A percentile compares a stretch with the other conserved stretches of the same genome.
phyloP scores from a whole-genome alignment of 139 green algal species.

The Auxenochlorella pyrenoidosa region DNA sequence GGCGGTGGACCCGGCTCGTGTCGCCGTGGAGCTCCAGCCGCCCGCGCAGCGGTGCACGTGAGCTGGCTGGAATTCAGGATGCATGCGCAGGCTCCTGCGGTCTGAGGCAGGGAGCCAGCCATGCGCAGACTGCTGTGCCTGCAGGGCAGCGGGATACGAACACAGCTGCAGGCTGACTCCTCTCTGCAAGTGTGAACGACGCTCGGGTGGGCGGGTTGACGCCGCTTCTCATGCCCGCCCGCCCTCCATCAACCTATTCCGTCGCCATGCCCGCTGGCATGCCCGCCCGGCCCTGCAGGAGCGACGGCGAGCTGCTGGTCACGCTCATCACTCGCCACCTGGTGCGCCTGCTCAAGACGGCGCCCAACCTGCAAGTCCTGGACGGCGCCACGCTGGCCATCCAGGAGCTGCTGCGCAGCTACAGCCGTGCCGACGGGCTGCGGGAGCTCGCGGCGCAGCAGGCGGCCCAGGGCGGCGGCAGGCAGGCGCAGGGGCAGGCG shows the following conservation, averaged over 20 bases:
- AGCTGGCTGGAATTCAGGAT: background rate
- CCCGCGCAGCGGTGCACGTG: conserved; percentile 20
- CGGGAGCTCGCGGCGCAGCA: background rate
- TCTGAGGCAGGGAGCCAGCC: no score
- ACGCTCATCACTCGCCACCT: conserved; percentile 72
- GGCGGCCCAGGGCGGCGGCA: background rate
- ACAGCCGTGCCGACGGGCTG: conserved; percentile 30
- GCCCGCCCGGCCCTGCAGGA: conserved; percentile 35
- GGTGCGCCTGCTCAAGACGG: conserved; percentile 82
- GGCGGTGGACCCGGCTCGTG: conserved; percentile 77
- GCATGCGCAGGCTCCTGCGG: no score
- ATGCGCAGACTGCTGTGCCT: no score
- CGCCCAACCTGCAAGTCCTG: conserved; percentile 73
- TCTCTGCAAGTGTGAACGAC: background rate
- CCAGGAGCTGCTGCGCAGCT: conserved; percentile 65
- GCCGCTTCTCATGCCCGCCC: background rate
- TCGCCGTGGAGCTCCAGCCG: conserved; percentile 49
- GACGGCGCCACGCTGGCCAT: conserved; percentile 83
- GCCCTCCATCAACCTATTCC: no score
- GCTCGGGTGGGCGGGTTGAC: background rate
- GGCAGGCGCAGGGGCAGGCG: background rate
- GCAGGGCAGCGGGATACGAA: no score
- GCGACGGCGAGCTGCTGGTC: conserved; percentile 44
- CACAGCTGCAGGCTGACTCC: no score
- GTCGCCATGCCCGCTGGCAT: background rate